Evolutionary conservation across 768 basidiomycete genomes (phyloP), one percentile per base, ranked within the genome.

Genomic region (Trametes elegans): DNA sequence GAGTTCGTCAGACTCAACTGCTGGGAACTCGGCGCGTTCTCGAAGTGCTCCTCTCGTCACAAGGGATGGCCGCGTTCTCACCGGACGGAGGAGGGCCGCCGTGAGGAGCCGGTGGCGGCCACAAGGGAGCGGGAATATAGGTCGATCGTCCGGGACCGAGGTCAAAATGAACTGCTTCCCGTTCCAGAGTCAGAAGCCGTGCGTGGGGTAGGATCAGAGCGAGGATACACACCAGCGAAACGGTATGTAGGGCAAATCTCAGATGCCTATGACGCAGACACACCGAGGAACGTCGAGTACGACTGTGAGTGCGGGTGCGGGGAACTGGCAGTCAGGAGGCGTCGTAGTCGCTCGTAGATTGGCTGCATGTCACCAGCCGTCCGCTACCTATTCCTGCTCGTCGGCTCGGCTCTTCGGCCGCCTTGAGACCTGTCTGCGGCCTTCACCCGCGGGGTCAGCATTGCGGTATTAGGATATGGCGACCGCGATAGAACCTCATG

Each of bases 1-100:
- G 49, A 32, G 39, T 16, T 44, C 41, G 36, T 36, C 21, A 31
- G 49, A 39, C 29, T 26, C 36, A 34, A 44, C 11, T 46, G 56
- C 44, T 57, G 56, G 56, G 56, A 57, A 57, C 8, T 39, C 14
- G 28, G 50, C 38, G 39, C 42, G 32, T 52, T 57, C 50, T 57
- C 24, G 56, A 48, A 52, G 21, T 34, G 45, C 45, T 16, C 32
- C 14, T n/a, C 45, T 23, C 45, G 56, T 57, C 56, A 57, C 56
- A 57, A 47, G 56, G 56, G 43, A n/a, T 7, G 24, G 7, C 7
- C 11, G 3, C 42, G 26, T 48, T 57, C 56, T 52, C 56, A 57
- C 56, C 44, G 45, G 14, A 24, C 35, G 49, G 49, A n/a, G 28
- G 28, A 32, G 29, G 19, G 27, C 21, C 16, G 55, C 55, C 49